Percentiles rank a stretch among this genome's conserved stretches.
phyloP scores from a whole-genome alignment of 2,329 filamentous ascomycete genomes.

The Parafenestella ontariensis region DNA sequence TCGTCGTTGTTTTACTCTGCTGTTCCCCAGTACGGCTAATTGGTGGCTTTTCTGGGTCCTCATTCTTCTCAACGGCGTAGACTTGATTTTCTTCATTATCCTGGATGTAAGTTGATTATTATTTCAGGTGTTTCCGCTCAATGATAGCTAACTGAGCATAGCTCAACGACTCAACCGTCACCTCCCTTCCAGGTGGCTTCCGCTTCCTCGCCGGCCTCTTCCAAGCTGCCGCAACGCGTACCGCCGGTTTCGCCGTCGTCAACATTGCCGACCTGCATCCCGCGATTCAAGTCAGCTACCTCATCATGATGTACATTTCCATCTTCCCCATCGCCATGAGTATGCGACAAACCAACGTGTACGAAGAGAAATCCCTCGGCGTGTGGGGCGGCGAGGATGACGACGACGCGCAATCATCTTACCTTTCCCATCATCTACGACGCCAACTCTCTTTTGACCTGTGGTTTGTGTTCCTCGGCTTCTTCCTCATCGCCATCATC shows the following conservation, averaged over 20 bases:
- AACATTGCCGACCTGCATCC: conserved; percentile 81
- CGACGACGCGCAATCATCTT: conserved; percentile 72
- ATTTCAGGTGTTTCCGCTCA: too few species aligned
- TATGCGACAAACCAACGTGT: conserved; percentile 92
- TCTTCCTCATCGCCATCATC: conserved; percentile 90
- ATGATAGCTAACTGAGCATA: conserved; percentile 42
- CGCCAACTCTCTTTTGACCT: conserved; percentile 95
- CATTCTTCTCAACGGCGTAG: conserved; percentile 79
- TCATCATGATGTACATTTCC: conserved; percentile 99
- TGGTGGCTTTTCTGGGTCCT: conserved; percentile 96
- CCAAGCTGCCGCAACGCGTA: conserved; percentile 87
- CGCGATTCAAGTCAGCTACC: conserved; percentile 89
- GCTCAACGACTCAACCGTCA: conserved; percentile 76
- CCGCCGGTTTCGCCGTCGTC: conserved; percentile 86
- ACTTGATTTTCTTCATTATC: conserved; percentile 89
- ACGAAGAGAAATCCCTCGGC: conserved; percentile 87
- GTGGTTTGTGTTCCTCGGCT: conserved; percentile 94
- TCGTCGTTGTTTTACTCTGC: conserved; percentile 90
- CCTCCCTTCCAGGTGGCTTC: conserved; percentile 71
- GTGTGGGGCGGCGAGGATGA: conserved; percentile 66
- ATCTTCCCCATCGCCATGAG: conserved; percentile 97
- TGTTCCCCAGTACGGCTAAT: conserved; percentile 88
- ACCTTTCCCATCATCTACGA: conserved; percentile 89
- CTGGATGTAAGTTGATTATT: conserved; percentile 72
- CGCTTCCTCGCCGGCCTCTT: conserved; percentile 88